Conservation (phyloP, 345 rosid species). For the Eucalyptus decipiens region DNA sequence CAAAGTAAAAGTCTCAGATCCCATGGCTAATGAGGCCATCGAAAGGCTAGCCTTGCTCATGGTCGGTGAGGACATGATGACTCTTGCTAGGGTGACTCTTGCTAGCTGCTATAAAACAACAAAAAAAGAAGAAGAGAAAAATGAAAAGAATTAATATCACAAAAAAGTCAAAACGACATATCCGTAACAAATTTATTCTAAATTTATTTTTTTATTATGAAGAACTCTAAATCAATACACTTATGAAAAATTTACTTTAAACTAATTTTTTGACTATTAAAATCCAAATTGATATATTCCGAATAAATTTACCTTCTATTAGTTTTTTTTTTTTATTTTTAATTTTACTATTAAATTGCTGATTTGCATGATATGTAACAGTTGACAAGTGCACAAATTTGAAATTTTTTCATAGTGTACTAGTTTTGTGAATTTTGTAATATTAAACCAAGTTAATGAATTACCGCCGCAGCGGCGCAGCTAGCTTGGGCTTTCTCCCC, state of each 20-base stretch:
- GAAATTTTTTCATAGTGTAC: rapidly evolving
- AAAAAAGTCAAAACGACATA: rapidly evolving
- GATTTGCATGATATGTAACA: rapidly evolving
- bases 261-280: too few species aligned
- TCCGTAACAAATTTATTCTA: rapidly evolving
- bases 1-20: too few species aligned
- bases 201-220: rapidly evolving
- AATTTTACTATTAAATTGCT: too few species aligned
- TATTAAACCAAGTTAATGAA: too few species aligned
- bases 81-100: too few species aligned
- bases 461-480: too few species aligned
- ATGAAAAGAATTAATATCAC: too few species aligned
- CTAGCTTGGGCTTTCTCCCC: too few species aligned
- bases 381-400: rapidly evolving
- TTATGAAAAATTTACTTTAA: too few species aligned
- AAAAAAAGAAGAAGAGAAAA: rapidly evolving
- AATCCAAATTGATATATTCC: rapidly evolving
- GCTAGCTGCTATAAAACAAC: too few species aligned
- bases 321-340: rapidly evolving
- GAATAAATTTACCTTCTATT: rapidly evolving
- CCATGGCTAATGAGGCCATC: too few species aligned
- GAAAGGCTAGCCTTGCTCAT: rapidly evolving
- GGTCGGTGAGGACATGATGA: too few species aligned
- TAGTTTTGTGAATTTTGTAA: rapidly evolving
- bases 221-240: rapidly evolving